Conservation (phyloP, 2,329 filamentous ascomycete genomes). For the Zopfia rhizophila region DNA sequence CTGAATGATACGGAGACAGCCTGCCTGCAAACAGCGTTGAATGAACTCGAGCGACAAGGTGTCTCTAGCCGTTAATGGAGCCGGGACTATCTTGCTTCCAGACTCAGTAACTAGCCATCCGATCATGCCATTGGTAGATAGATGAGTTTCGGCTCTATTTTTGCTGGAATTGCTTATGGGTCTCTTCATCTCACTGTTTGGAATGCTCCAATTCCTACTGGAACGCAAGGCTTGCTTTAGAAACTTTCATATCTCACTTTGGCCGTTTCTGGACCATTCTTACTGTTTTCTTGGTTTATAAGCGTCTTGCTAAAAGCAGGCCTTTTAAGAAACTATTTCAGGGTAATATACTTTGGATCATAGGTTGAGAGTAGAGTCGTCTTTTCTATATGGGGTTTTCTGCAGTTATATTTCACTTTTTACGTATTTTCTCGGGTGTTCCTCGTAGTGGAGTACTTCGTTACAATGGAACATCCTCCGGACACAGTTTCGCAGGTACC, state of each 20-base stretch:
- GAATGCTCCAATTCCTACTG: constrained; percentile 30
- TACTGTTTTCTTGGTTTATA: no score
- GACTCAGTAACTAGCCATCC: no score
- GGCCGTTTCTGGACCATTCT: constrained; percentile 8
- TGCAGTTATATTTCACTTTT: constrained; percentile 28
- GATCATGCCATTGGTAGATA: no score
- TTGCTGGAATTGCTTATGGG: constrained; percentile 25
- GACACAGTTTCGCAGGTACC: constrained; percentile 25
- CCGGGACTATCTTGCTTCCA: no score
- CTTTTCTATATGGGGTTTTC: constrained; percentile 43
- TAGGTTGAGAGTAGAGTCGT: no score
- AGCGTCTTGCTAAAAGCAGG: no score
- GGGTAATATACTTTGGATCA: no score
- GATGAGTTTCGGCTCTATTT: constrained; percentile 7
- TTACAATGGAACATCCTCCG: constrained; percentile 25
- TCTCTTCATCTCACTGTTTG: constrained; percentile 33
- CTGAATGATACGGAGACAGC: no score
- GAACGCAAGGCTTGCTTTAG: constrained; percentile 23
- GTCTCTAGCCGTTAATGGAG: no score
- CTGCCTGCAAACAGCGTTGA: no score
- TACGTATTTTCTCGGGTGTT: constrained; percentile 21
- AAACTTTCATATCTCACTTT: constrained; percentile 18
- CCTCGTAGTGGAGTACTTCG: constrained; percentile 32
- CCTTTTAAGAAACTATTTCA: no score
- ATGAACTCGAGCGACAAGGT: no score